Evolutionary conservation across 768 basidiomycete genomes (phyloP).

Genomic region (Lactarius deliciosus): DNA sequence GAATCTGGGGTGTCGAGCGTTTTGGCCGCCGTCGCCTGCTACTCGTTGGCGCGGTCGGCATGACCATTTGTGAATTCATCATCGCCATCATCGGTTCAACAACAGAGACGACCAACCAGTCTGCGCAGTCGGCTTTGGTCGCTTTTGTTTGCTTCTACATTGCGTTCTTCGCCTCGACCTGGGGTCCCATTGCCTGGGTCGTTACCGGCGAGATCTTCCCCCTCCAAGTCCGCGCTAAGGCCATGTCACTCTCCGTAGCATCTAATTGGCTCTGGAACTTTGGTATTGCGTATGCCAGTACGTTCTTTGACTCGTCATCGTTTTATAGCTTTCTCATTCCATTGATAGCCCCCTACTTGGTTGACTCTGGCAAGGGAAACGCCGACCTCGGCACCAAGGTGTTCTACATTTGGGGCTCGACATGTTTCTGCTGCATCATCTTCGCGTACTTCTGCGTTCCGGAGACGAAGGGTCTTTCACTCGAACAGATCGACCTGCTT

Average conservation of each 20-base stretch:
- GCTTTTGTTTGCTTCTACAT: conserved; percentile 55
- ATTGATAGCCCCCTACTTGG: conserved; percentile 47
- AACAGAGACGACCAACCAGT: conserved; percentile 43
- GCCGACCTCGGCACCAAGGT: conserved; percentile 67
- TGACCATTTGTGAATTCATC: conserved; percentile 83
- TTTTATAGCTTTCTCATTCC: background rate
- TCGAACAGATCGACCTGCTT: conserved; percentile 82
- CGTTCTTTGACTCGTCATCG: background rate
- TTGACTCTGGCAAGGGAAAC: conserved; percentile 45
- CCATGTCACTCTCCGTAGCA: conserved; percentile 42
- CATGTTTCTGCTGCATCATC: conserved; percentile 65
- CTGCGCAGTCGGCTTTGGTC: conserved; percentile 48
- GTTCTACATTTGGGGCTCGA: conserved; percentile 83
- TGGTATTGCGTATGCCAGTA: conserved; percentile 37
- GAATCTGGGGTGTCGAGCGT: conserved; percentile 65
- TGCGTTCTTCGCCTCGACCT: conserved; percentile 65
- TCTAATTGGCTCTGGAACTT: conserved; percentile 49
- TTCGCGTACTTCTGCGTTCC: conserved; percentile 83
- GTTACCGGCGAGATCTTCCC: conserved; percentile 47
- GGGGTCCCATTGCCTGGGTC: conserved; percentile 73
- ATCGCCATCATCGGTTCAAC: conserved; percentile 66
- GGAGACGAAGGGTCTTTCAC: conserved; percentile 79
- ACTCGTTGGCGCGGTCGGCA: conserved; percentile 58
- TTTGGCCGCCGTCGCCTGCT: conserved; percentile 82
- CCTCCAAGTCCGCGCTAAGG: conserved; percentile 43